These are phyloP conservation scores for Phanerochaete sordida DNA, from an alignment of 768 basidiomycete species.

Conservation along the genomic window DNA sequence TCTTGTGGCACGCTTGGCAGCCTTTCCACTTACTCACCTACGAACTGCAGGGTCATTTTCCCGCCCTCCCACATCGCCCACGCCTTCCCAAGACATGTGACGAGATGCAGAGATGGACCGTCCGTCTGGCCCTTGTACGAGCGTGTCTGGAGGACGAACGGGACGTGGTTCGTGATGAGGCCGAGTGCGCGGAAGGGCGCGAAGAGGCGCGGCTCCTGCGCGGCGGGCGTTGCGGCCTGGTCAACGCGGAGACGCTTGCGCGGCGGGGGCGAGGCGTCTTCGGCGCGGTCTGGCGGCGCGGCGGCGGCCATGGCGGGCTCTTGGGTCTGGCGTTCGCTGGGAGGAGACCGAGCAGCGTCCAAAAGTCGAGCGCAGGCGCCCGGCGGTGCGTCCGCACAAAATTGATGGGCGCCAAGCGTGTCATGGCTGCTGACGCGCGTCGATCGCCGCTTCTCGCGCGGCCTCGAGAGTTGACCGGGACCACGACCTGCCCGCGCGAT, in stretches of 20 bases:
- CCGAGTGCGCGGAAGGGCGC: conserved; percentile 96
- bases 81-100: conserved; percentile 83
- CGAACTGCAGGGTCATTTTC: conserved; percentile 89
- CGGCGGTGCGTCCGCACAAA: background rate
- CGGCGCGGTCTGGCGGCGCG: conserved; percentile 1
- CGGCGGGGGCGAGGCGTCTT: conserved; percentile 9
- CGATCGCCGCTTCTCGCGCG: background rate
- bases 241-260: conserved; percentile 12
- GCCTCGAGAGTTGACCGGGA: background rate
- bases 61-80: conserved; percentile 98
- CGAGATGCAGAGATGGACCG: conserved; percentile 76
- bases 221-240: conserved; percentile 1
- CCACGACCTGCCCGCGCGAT: conserved; percentile 6
- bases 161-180: conserved; percentile 85
- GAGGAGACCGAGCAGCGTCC: background rate
- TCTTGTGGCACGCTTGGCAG: background rate
- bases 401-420: conserved; percentile 1
- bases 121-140: conserved; percentile 81
- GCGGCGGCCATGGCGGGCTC: conserved; percentile 9
- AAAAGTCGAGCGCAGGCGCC: background rate
- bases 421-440: background rate
- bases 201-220: conserved; percentile 51
- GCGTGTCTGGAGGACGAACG: conserved; percentile 83
- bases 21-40: conserved; percentile 57
- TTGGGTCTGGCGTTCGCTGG: background rate